Percentiles rank a stretch among this genome's conserved stretches.
These are phyloP conservation scores for Talaromyces sp. DNA, from an alignment of 2,329 filamentous ascomycete species.

Conservation along the genomic window DNA sequence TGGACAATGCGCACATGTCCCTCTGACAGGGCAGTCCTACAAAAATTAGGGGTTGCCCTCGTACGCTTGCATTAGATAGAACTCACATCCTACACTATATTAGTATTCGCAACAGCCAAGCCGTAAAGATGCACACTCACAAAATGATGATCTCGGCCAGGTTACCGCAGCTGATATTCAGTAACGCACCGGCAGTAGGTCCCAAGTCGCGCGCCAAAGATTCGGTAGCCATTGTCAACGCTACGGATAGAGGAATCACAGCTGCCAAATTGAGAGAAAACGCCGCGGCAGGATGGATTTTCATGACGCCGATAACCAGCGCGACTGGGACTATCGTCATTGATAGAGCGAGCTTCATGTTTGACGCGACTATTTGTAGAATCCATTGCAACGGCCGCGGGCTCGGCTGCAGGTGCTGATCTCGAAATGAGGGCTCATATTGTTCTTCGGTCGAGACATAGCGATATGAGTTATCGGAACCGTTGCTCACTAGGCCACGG, in stretches of 20 bases:
- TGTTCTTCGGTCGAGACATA: not conserved
- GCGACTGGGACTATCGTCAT: not conserved
- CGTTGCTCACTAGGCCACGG: not conserved
- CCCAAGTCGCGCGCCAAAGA: slow-evolving; percentile 64
- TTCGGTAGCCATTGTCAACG: slow-evolving; percentile 66
- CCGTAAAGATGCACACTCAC: slow-evolving; percentile 10
- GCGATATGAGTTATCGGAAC: not conserved
- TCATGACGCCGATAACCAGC: not conserved
- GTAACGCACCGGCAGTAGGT: slow-evolving; percentile 62
- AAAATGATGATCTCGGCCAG: slow-evolving; percentile 72
- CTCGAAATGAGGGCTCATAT: not conserved
- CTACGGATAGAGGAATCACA: slow-evolving; percentile 65
- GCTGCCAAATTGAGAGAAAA: slow-evolving; percentile 66
- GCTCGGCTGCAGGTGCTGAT: not conserved
- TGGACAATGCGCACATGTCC: slow-evolving; percentile 83
- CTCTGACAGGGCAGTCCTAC: slow-evolving; percentile 25
- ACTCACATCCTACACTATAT: not conserved
- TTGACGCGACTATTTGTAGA: not conserved
- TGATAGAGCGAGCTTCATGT: not conserved
- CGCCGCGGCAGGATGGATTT: not conserved
- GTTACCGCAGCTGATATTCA: slow-evolving; percentile 73
- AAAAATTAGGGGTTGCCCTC: not conserved
- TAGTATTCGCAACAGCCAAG: not conserved
- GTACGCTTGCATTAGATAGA: not conserved
- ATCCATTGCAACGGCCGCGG: not conserved